Evolutionary conservation across 805 yeast genomes (phyloP).

Genomic region (Komagataella pastoris): DNA sequence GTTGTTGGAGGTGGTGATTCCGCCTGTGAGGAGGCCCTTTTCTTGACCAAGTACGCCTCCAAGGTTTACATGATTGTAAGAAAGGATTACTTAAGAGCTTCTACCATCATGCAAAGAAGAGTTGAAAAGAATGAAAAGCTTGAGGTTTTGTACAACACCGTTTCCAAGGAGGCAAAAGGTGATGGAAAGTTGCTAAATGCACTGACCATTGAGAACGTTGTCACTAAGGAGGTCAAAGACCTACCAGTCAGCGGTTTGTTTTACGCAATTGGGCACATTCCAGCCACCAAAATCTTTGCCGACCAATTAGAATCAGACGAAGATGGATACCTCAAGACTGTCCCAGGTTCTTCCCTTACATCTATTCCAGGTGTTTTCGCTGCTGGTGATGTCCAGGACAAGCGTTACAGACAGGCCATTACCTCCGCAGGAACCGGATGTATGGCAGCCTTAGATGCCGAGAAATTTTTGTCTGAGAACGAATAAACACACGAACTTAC

Average conservation of each 20-base stretch:
- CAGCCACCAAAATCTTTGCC: conserved; percentile 77
- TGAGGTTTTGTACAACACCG: conserved; percentile 81
- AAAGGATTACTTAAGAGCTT: conserved; percentile 90
- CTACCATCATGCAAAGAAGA: conserved; percentile 94
- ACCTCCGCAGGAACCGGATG: conserved; percentile 99
- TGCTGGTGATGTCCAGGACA: conserved; percentile 98
- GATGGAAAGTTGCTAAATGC: conserved; percentile 71
- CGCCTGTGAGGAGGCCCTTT: conserved; percentile 97
- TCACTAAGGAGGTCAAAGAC: conserved; percentile 55
- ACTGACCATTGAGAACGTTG: conserved; percentile 54
- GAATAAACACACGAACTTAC: conserved; percentile 1
- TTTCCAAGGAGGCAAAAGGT: conserved; percentile 82
- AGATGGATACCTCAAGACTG: conserved; percentile 77
- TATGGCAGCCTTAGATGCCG: conserved; percentile 97
- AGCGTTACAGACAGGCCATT: conserved; percentile 94
- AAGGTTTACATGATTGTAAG: conserved; percentile 90
- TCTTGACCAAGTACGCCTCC: conserved; percentile 94
- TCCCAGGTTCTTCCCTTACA: conserved; percentile 81
- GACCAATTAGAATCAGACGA: conserved; percentile 77
- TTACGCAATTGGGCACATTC: conserved; percentile 96
- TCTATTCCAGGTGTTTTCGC: conserved; percentile 88
- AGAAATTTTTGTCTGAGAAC: conserved; percentile 46
- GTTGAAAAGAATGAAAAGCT: conserved; percentile 73
- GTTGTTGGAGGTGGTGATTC: conserved; percentile 99
- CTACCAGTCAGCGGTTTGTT: conserved; percentile 82